Evolutionary conservation across 208 protist species (phyloP).

Genomic region (Naegleria gruberi): DNA sequence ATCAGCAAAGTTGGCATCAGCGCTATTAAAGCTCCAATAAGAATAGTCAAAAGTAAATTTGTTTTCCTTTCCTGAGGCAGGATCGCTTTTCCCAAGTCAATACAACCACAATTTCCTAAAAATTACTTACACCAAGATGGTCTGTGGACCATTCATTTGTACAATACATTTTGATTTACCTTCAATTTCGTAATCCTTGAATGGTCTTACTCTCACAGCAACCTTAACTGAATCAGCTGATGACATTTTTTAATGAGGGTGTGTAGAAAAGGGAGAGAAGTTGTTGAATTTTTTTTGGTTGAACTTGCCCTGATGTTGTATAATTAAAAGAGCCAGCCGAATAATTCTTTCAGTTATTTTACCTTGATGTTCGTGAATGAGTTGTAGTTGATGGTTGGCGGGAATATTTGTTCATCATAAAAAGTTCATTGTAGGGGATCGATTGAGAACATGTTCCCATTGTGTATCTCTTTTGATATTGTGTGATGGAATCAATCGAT

Average conservation of each 20-base stretch:
- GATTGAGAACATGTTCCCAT: too few relatives aligned
- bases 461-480: too few relatives aligned
- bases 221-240: constrained; percentile 34
- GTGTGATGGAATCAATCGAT: too few relatives aligned
- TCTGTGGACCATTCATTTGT: constrained; percentile 2
- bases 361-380: too few relatives aligned
- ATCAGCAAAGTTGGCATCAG: constrained; percentile 38
- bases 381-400: too few relatives aligned
- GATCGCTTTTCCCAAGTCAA: not conserved
- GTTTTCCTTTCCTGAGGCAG: not conserved
- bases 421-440: too few relatives aligned
- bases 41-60: constrained; percentile 31
- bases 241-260: not conserved
- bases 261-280: too few relatives aligned
- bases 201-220: constrained; percentile 36
- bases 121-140: not conserved
- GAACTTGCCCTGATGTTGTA: too few relatives aligned
- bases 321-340: too few relatives aligned
- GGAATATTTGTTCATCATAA: too few relatives aligned
- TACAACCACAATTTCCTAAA: not conserved
- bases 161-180: constrained; percentile 21
- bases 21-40: constrained; percentile 41
- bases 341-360: too few relatives aligned
- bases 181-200: constrained; percentile 37
- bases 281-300: too few relatives aligned